phyloP scores from a whole-genome alignment of 1,284 basidiomycete species.

The Termitomyces sp. region DNA sequence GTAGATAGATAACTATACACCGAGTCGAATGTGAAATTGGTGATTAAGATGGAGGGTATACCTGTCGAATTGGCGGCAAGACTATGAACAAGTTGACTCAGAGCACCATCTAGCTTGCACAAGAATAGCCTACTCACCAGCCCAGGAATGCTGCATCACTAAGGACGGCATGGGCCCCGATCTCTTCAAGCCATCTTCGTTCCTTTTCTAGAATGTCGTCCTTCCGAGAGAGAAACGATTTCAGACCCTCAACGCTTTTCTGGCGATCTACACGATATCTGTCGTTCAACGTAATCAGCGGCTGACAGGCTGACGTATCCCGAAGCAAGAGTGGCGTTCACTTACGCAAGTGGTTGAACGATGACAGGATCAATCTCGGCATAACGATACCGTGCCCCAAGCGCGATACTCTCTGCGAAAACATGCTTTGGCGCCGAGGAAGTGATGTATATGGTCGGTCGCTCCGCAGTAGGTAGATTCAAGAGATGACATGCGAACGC shows the following conservation, averaged over 20 bases:
- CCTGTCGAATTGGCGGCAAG: slow-evolving; percentile 59
- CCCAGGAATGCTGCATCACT: slow-evolving; percentile 77
- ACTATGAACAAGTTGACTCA: slow-evolving; percentile 29
- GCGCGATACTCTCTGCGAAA: slow-evolving; percentile 53
- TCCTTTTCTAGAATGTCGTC: slow-evolving; percentile 53
- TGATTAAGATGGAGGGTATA: slow-evolving; percentile 66
- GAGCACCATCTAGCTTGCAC: neutral
- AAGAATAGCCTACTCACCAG: slow-evolving; percentile 43
- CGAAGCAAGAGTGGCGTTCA: slow-evolving; percentile 8
- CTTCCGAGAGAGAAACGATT: slow-evolving; percentile 52
- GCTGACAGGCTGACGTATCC: neutral
- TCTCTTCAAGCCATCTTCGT: slow-evolving; percentile 48
- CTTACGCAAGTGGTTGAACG: slow-evolving; percentile 67
- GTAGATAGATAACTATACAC: slow-evolving; percentile 73
- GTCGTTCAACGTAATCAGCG: slow-evolving; percentile 4
- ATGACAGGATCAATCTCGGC: slow-evolving; percentile 71
- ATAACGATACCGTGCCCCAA: slow-evolving; percentile 58
- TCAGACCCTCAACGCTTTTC: slow-evolving; percentile 60
- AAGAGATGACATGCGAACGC: slow-evolving; percentile 59
- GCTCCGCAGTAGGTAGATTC: slow-evolving; percentile 27
- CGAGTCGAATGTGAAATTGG: slow-evolving; percentile 80
- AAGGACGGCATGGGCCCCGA: slow-evolving; percentile 55
- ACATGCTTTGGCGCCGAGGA: slow-evolving; percentile 66
- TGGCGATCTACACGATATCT: slow-evolving; percentile 68
- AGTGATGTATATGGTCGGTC: slow-evolving; percentile 51